phyloP scores from a whole-genome alignment of 1,284 basidiomycete genomes.

The Vanrija humicola region DNA sequence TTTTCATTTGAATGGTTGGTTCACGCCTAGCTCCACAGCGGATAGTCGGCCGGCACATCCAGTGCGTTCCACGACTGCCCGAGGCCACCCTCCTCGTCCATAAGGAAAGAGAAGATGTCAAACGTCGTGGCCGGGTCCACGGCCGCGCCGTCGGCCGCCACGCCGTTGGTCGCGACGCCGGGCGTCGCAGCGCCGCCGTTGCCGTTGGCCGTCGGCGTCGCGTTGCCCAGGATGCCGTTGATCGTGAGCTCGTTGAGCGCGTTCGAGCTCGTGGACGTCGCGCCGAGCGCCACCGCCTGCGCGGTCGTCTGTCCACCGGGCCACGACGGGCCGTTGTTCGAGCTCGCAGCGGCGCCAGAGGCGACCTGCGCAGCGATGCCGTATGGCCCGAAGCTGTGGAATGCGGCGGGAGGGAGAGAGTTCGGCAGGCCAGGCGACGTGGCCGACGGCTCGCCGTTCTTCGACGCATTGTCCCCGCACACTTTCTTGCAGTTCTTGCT shows the following conservation, averaged over 20 bases:
- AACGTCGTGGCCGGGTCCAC: constrained; percentile 21
- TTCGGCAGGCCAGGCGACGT: constrained; percentile 5
- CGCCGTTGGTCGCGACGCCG: not conserved
- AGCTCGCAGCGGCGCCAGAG: not conserved
- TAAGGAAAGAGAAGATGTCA: constrained; percentile 44
- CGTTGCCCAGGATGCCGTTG: constrained; percentile 1
- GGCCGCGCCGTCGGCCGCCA: not conserved
- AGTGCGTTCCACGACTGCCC: constrained; percentile 30
- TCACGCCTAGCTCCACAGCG: constrained; percentile 33
- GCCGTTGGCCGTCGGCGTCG: not conserved
- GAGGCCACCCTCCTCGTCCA: constrained; percentile 43
- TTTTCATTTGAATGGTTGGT: not conserved
- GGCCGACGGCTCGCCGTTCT: not conserved
- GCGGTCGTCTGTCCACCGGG: constrained; percentile 8
- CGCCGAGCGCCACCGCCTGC: constrained; percentile 3
- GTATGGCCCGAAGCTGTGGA: constrained; percentile 28
- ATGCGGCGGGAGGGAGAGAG: constrained; percentile 32
- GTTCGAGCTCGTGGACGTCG: constrained; percentile 3
- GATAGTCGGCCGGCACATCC: constrained; percentile 40
- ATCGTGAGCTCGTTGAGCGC: constrained; percentile 13
- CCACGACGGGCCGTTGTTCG: constrained; percentile 8
- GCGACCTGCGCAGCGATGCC: constrained; percentile 24
- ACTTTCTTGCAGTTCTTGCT: constrained; percentile 14
- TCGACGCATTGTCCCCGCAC: not conserved
- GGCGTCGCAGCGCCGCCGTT: not conserved